Conservation (phyloP, 345 rosid species). For the Heritiera fomes region DNA sequence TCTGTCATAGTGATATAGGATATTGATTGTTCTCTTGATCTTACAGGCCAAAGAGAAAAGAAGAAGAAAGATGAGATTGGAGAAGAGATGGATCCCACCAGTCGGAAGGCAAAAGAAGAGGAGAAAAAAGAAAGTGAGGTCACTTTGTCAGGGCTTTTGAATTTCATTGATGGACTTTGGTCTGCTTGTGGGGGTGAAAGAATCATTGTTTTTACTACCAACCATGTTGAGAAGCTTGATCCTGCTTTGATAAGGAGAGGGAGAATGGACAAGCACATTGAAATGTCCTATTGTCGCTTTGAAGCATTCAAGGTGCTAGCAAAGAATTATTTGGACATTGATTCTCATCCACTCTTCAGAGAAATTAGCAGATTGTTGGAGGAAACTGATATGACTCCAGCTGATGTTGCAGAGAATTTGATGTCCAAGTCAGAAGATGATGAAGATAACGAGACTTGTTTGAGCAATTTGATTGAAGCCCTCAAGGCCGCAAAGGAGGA, state of each 20-base stretch:
- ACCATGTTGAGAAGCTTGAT: constrained; percentile 9
- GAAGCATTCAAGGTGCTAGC: constrained; percentile 9
- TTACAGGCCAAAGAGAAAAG: constrained; percentile 10
- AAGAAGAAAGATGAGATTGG: background rate
- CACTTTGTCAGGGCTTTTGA: background rate
- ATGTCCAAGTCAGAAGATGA: background rate
- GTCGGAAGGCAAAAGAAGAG: background rate
- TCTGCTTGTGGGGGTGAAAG: constrained; percentile 12
- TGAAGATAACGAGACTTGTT: background rate
- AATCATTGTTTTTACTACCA: background rate
- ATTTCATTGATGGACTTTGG: constrained; percentile 6
- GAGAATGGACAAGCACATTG: constrained; percentile 6
- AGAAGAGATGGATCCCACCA: background rate
- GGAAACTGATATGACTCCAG: background rate
- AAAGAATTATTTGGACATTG: constrained; percentile 4
- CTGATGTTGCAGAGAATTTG: constrained; percentile 9
- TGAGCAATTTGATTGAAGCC: background rate
- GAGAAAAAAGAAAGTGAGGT: background rate
- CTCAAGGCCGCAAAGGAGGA: background rate
- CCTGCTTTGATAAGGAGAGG: background rate
- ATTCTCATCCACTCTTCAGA: background rate
- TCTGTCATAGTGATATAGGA: constrained; percentile 12
- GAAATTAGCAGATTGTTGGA: background rate
- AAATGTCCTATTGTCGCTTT: background rate
- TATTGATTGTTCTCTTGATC: constrained; percentile 19